phyloP scores from a whole-genome alignment of 2,329 filamentous ascomycete genomes.

The Claviceps sp. region DNA sequence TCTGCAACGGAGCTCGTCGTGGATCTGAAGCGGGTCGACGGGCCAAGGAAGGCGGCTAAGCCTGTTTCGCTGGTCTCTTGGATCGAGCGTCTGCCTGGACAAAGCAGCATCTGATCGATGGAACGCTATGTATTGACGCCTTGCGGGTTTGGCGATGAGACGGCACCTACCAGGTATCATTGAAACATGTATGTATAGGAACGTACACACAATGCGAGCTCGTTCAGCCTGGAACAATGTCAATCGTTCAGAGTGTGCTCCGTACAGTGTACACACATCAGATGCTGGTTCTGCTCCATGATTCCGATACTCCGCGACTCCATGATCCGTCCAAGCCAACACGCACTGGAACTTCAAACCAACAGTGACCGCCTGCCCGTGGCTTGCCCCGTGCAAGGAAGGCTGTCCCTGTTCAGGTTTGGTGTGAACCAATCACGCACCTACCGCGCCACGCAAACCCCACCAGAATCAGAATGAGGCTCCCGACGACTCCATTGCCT shows the following conservation, averaged over 20 bases:
- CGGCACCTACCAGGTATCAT: too few species aligned
- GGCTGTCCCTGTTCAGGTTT: background rate
- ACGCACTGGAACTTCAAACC: background rate
- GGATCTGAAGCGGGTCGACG: background rate
- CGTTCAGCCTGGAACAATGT: too few species aligned
- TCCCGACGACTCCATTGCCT: too few species aligned
- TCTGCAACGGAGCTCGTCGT: background rate
- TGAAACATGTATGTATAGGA: too few species aligned
- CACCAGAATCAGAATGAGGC: too few species aligned
- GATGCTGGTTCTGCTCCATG: too few species aligned
- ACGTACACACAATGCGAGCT: too few species aligned
- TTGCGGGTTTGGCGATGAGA: too few species aligned
- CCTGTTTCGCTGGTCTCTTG: background rate
- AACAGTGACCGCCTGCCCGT: background rate
- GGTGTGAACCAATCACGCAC: constrained; percentile 4
- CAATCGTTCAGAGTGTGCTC: too few species aligned
- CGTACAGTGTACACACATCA: too few species aligned
- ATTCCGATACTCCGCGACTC: too few species aligned
- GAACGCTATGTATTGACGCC: background rate
- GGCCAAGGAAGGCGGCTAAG: background rate
- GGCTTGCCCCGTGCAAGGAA: background rate
- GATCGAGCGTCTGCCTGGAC: background rate
- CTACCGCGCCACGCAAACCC: constrained; percentile 1
- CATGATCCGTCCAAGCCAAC: too few species aligned
- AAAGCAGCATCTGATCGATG: background rate